Conservation (phyloP, 495 filamentous ascomycete genomes). For the Penicillium psychrofluorescens region DNA sequence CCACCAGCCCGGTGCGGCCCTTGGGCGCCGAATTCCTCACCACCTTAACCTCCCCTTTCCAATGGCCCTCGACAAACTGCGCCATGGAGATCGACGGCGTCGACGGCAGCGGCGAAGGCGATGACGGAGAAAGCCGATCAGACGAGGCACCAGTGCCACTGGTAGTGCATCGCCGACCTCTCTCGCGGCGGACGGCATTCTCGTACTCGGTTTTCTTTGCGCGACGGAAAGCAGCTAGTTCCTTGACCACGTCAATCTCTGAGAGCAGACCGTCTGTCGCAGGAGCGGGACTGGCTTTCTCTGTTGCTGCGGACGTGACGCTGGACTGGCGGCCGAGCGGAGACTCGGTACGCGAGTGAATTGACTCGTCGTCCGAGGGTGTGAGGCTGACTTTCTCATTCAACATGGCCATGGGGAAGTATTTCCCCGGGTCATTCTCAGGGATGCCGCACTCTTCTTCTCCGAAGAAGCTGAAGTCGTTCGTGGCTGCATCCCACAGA, state of each 20-base stretch:
- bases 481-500: slow-evolving; percentile 51
- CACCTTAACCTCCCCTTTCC: slow-evolving; percentile 49
- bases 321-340: slow-evolving; percentile 1
- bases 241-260: slow-evolving; percentile 39
- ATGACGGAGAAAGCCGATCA: no score
- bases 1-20: slow-evolving; percentile 35
- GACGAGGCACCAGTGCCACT: slow-evolving; percentile 9
- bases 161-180: slow-evolving; percentile 18
- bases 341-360: slow-evolving; percentile 9
- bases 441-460: slow-evolving; percentile 53
- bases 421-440: slow-evolving; percentile 31
- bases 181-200: slow-evolving; percentile 20
- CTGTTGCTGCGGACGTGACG: slow-evolving; percentile 1
- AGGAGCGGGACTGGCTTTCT: not conserved
- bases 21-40: slow-evolving; percentile 37
- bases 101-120: not conserved
- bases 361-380: slow-evolving; percentile 25
- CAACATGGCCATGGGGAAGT: slow-evolving; percentile 36
- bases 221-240: slow-evolving; percentile 41
- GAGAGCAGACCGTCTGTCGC: not conserved
- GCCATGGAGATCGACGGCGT: slow-evolving; percentile 19
- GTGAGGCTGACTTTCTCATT: slow-evolving; percentile 36
- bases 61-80: slow-evolving; percentile 41
- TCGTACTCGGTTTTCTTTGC: slow-evolving; percentile 40
- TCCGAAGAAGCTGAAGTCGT: slow-evolving; percentile 60